A percentile compares a stretch with the other conserved stretches of the same genome.
Evolutionary conservation across 2,329 filamentous ascomycete species (phyloP).

Genomic region (Alternaria gansuensis): DNA sequence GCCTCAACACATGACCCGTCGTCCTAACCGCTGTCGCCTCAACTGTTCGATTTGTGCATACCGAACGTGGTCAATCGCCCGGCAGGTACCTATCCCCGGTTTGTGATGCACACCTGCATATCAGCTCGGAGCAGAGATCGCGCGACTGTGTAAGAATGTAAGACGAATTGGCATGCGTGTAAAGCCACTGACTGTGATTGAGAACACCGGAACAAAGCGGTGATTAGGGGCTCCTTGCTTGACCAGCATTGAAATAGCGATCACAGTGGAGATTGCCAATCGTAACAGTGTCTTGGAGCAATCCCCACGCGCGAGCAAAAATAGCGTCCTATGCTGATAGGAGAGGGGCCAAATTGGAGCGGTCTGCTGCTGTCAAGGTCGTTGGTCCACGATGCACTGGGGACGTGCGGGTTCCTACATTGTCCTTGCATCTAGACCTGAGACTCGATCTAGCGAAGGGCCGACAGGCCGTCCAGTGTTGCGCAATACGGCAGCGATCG

Average conservation of each 20-base stretch:
- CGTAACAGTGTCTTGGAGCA: conserved; percentile 10
- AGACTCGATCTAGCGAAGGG: conserved; percentile 22
- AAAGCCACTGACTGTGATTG: conserved; percentile 7
- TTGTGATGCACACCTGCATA: conserved; percentile 18
- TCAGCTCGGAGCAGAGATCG: conserved; percentile 11
- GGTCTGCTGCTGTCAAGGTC: conserved; percentile 15
- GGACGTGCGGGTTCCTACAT: conserved; percentile 40
- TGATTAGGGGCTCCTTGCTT: conserved; percentile 8
- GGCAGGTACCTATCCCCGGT: conserved; percentile 17
- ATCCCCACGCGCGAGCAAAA: conserved; percentile 24
- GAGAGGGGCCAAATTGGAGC: conserved; percentile 19
- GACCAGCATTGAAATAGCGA: conserved; percentile 3
- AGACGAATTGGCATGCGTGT: neutral
- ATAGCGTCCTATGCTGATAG: conserved; percentile 29
- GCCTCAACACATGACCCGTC: conserved; percentile 40
- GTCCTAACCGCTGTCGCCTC: conserved; percentile 29
- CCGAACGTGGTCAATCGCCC: conserved; percentile 21
- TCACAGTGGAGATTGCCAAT: conserved; percentile 10
- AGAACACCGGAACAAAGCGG: conserved; percentile 20
- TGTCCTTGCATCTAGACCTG: conserved; percentile 32
- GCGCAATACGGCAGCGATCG: conserved; percentile 11
- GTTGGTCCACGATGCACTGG: conserved; percentile 17
- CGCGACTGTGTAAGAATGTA: conserved; percentile 13
- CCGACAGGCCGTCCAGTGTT: conserved; percentile 16
- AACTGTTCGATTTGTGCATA: conserved; percentile 30